Conservation (phyloP, 2,329 filamentous ascomycete genomes). For the Talaromyces sp. region DNA sequence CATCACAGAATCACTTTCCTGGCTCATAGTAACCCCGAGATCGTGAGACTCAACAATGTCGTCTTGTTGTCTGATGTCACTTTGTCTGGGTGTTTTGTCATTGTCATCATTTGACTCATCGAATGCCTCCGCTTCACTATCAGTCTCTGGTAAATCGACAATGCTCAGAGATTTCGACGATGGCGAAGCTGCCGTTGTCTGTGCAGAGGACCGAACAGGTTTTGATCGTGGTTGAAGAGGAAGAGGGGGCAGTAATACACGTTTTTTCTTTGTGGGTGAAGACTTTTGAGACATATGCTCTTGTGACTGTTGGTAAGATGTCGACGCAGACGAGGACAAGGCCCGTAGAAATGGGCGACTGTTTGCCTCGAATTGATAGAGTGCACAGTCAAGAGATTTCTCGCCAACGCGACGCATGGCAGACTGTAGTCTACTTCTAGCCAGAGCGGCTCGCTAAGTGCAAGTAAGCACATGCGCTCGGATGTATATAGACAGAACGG, state of each 20-base stretch:
- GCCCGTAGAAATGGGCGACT: constrained; percentile 5
- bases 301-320: neutral
- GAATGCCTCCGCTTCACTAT: neutral
- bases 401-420: constrained; percentile 40
- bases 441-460: constrained; percentile 39
- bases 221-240: constrained; percentile 16
- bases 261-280: constrained; percentile 10
- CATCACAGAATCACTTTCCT: constrained; percentile 12
- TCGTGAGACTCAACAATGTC: neutral
- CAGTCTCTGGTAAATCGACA: neutral
- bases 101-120: neutral
- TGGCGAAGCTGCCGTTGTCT: constrained; percentile 4
- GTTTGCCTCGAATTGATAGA: constrained; percentile 39
- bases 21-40: constrained; percentile 1
- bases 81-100: constrained; percentile 10
- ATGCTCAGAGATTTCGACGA: constrained; percentile 2
- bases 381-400: constrained; percentile 38
- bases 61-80: neutral
- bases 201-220: constrained; percentile 16
- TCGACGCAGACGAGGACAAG: neutral
- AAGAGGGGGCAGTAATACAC: constrained; percentile 16
- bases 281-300: neutral
- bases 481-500: no score
- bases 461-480: constrained; percentile 17
- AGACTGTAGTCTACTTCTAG: constrained; percentile 37